These are phyloP conservation scores for Dimargaris xerosporica DNA, from an alignment of 192 early-diverging fungal species.

Conservation along the genomic window DNA sequence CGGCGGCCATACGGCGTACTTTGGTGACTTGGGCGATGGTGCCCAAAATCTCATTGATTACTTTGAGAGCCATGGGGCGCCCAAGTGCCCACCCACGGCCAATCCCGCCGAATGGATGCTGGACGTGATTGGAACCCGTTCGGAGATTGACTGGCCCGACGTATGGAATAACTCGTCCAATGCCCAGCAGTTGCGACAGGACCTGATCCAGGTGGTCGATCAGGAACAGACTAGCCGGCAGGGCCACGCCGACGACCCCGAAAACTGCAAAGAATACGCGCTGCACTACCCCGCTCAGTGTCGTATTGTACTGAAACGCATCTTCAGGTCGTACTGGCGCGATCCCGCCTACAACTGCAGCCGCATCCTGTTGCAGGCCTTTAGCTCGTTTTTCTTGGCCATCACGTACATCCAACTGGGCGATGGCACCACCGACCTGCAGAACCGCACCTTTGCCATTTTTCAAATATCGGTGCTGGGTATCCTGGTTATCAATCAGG, in stretches of 20 bases:
- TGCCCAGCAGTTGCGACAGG: constrained; percentile 20
- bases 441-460: constrained; percentile 54
- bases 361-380: constrained; percentile 39
- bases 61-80: constrained; percentile 65
- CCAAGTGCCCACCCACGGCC: constrained; percentile 39
- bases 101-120: constrained; percentile 83
- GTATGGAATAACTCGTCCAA: constrained; percentile 49
- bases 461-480: constrained; percentile 53
- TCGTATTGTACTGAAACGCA: constrained; percentile 42
- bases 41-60: constrained; percentile 47
- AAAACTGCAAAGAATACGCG: constrained; percentile 28
- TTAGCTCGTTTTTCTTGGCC: constrained; percentile 44
- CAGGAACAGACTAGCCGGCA: constrained; percentile 13
- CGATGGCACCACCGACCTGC: constrained; percentile 35
- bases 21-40: constrained; percentile 62
- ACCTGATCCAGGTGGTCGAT: constrained; percentile 35
- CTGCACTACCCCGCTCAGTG: constrained; percentile 29
- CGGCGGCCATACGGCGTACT: constrained; percentile 64
- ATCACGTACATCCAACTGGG: constrained; percentile 58
- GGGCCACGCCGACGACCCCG: constrained; percentile 18
- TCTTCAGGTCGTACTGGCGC: constrained; percentile 55
- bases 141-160: constrained; percentile 49
- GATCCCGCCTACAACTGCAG: constrained; percentile 61
- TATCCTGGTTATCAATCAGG: constrained; percentile 52
- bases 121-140: constrained; percentile 45